Conservation (phyloP, 1,284 basidiomycete species). For the Blastosporella zonata region DNA sequence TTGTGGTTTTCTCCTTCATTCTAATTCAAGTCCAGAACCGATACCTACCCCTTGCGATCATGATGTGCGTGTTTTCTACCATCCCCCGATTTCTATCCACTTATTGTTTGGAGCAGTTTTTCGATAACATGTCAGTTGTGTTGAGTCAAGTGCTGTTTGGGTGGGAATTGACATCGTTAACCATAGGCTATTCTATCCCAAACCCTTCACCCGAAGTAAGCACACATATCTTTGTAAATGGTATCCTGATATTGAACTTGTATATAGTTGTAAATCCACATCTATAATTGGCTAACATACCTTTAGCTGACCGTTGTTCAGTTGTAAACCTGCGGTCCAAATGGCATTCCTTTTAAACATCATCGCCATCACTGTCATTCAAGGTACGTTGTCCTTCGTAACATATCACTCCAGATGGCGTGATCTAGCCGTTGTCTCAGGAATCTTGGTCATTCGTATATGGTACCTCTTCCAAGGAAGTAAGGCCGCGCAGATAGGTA, state of each 20-base stretch:
- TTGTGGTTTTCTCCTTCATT: background rate
- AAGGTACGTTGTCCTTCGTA: constrained; percentile 22
- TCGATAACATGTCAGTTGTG: constrained; percentile 14
- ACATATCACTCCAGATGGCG: background rate
- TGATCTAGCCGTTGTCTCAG: constrained; percentile 17
- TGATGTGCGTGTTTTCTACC: constrained; percentile 19
- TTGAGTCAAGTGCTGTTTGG: background rate
- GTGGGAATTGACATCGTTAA: background rate
- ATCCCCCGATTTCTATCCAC: background rate
- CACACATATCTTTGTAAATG: background rate
- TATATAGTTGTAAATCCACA: constrained; percentile 24
- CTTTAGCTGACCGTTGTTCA: constrained; percentile 11
- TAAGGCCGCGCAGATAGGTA: constrained; percentile 22
- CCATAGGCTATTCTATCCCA: constrained; percentile 24
- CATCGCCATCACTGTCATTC: constrained; percentile 29
- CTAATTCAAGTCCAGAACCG: constrained; percentile 29
- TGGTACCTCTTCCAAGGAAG: constrained; percentile 36
- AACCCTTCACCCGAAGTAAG: constrained; percentile 26
- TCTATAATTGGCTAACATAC: background rate
- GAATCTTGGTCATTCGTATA: constrained; percentile 34
- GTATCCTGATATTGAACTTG: background rate
- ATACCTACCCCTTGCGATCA: constrained; percentile 27
- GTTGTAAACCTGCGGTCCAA: constrained; percentile 29
- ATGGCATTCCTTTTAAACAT: constrained; percentile 24
- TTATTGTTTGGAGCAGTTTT: constrained; percentile 3